Evolutionary conservation across 106 monocot genomes (phyloP).

Genomic region (Apostasia shenzhenica): DNA sequence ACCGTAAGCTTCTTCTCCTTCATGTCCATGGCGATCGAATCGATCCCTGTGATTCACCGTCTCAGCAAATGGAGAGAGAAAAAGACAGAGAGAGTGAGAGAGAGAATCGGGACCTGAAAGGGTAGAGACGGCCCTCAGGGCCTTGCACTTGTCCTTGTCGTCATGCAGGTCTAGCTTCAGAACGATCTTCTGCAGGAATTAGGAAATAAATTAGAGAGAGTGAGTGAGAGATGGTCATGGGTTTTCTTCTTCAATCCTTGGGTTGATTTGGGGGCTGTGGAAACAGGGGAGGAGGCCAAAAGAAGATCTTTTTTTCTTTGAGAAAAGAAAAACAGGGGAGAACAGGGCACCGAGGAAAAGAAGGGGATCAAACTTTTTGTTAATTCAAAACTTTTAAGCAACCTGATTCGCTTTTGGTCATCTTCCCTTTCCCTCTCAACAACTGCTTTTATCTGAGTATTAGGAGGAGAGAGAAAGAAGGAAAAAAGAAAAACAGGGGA

Average conservation of each 20-base stretch:
- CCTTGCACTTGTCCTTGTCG: slow-evolving; percentile 14
- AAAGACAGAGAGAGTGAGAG: not conserved
- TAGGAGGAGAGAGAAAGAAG: too few relatives aligned
- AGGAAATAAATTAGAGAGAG: not conserved
- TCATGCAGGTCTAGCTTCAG: slow-evolving; percentile 11
- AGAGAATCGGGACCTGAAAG: not conserved
- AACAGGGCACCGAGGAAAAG: not conserved
- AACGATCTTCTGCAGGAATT: slow-evolving; percentile 7
- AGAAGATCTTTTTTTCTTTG: not conserved
- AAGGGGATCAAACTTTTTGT: too few relatives aligned
- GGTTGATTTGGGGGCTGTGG: not conserved
- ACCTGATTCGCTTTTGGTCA: too few relatives aligned
- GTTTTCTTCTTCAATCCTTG: too few relatives aligned
- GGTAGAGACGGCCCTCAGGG: slow-evolving; percentile 8
- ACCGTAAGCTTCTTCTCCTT: slow-evolving; percentile 16
- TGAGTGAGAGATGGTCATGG: not conserved
- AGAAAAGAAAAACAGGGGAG: not conserved
- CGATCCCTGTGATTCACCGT: slow-evolving; percentile 3
- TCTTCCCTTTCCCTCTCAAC: too few relatives aligned
- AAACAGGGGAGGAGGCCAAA: not conserved
- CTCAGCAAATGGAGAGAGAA: not conserved
- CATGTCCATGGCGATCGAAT: slow-evolving; percentile 19
- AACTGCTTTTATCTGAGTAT: too few relatives aligned
- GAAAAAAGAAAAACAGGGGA: not conserved
- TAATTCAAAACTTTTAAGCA: too few relatives aligned